Evolutionary conservation across 768 basidiomycete genomes (phyloP), one percentile per base, ranked within the genome.

Genomic region (Leccinum disarticulatum): DNA sequence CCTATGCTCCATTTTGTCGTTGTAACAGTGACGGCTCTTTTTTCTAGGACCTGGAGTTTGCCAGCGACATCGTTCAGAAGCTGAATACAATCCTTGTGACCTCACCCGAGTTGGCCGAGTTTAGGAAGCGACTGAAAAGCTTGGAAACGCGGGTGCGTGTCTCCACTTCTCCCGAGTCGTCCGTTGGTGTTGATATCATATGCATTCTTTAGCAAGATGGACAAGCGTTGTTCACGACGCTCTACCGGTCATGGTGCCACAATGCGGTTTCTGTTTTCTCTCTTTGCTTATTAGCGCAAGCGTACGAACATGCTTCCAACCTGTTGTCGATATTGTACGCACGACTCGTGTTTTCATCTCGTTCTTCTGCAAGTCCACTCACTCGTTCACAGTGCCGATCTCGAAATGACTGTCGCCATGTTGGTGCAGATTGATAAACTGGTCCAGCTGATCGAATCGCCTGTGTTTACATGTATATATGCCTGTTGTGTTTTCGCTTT

Each of bases 181-280:
- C 54, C 46, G 19, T 57, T 46, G 14, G 25, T 11, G n/a, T 53
- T 64, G 43, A 69, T 38, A 49, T 35, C n/a, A 38, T 47, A 17
- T 3, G 9, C 35, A 17, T 53, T 46, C 11, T 49, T 27, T 35
- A 88, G 86, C 88, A 96, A 91, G 97, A 99, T 64, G 95, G 96
- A 3, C 97, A 98, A 76, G 91, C 91, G 15, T 73, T 99, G 22
- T 99, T 98, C 72, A 92, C 91, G 11, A 92, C 90, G 0, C 77
- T 99, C 3, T 99, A 99, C 68, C 83, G 93, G 19, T 98, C 95
- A 19, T 99, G 97, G 97, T 98, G 95, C 71, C 97, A 99, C 67
- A 98, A 98, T 69, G 91, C 96, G 1, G 95, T 98, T 47, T 90
- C 97, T 0, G 94, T 94, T 1, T 97, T 99, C 70, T 94, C 97